These are phyloP conservation scores for Nyctanthes arbortristis DNA, from an alignment of 257 asterid genomes.

Conservation along the genomic window DNA sequence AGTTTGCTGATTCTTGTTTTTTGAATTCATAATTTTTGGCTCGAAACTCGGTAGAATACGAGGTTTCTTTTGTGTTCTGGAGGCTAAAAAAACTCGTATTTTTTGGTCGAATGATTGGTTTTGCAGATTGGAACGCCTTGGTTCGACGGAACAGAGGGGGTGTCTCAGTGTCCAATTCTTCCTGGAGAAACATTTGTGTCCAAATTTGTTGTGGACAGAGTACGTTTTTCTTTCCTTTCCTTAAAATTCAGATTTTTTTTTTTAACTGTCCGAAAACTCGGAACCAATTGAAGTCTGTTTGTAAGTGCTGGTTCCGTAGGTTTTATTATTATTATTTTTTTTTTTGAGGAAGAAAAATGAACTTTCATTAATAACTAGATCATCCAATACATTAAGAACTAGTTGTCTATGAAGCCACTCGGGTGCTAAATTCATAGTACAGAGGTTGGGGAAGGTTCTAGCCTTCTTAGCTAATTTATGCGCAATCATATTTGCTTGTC, in stretches of 20 bases:
- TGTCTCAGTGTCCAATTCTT: slow-evolving; percentile 84
- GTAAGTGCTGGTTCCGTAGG: background rate
- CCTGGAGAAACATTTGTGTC: slow-evolving; percentile 81
- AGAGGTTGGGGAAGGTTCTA: too few species aligned
- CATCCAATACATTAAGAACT: too few species aligned
- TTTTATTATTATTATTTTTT: too few species aligned
- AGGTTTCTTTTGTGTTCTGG: background rate
- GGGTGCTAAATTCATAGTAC: too few species aligned
- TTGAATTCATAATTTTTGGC: background rate
- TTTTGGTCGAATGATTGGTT: too few species aligned
- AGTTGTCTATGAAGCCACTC: too few species aligned
- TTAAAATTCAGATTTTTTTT: too few species aligned
- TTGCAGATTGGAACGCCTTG: slow-evolving; percentile 82
- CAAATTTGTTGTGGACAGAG: slow-evolving; percentile 81
- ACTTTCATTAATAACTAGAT: too few species aligned
- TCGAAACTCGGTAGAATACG: background rate
- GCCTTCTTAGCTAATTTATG: too few species aligned
- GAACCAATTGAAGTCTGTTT: background rate
- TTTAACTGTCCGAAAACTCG: too few species aligned
- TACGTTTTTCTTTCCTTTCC: slow-evolving; percentile 30
- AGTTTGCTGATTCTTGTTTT: background rate
- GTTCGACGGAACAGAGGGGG: slow-evolving; percentile 98
- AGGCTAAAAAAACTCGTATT: background rate
- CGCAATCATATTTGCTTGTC: too few species aligned
- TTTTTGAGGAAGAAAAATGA: too few species aligned